phyloP scores from a whole-genome alignment of 73 alveolate genomes.

The Tetrahymena elliotti region DNA sequence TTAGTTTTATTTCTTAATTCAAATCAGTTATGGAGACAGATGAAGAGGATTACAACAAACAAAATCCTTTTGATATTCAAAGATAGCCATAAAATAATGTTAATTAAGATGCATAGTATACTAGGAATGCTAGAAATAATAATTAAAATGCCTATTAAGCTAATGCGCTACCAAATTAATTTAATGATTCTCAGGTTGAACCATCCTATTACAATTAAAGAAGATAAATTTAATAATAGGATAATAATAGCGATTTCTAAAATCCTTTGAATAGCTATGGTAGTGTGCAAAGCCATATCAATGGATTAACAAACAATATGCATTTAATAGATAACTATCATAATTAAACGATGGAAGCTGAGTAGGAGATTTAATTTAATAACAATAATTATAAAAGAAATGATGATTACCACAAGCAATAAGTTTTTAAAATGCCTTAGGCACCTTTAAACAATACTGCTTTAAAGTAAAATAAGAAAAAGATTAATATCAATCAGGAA shows the following conservation, averaged over 20 bases:
- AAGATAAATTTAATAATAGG: background rate
- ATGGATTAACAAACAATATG: background rate
- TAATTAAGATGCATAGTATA: too few species aligned
- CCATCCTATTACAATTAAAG: background rate
- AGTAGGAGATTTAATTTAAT: background rate
- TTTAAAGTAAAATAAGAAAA: background rate
- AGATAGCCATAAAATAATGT: background rate
- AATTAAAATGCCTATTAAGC: background rate
- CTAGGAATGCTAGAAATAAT: background rate
- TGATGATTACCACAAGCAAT: background rate
- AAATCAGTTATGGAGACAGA: background rate
- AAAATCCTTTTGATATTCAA: background rate
- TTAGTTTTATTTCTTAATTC: background rate
- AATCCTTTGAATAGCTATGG: background rate
- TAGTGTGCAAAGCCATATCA: background rate
- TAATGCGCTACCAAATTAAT: background rate
- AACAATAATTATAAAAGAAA: background rate
- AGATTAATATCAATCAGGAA: background rate
- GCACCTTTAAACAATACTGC: background rate
- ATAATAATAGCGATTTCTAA: background rate
- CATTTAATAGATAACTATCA: background rate
- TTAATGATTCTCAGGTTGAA: background rate
- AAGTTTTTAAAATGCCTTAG: background rate
- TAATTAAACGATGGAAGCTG: background rate
- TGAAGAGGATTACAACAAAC: background rate